These are phyloP conservation scores for Ogataea neopini DNA, from an alignment of 805 yeast species.

Conservation along the genomic window DNA sequence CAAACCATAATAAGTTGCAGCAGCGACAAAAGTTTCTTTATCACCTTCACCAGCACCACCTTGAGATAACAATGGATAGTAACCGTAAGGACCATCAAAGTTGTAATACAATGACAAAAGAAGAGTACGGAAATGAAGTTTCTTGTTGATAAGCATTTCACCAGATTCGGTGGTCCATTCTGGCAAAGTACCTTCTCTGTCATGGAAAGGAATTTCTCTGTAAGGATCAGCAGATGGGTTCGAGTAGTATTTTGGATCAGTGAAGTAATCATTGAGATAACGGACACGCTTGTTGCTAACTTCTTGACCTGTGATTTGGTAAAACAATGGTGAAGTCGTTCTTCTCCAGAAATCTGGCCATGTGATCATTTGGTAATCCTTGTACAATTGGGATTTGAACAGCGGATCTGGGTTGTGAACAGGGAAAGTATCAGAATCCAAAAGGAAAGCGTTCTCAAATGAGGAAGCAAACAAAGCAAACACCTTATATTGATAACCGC, in stretches of 20 bases:
- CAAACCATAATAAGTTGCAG: slow-evolving; percentile 53
- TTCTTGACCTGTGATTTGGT: slow-evolving; percentile 62
- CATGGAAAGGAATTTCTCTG: slow-evolving; percentile 52
- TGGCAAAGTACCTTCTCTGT: slow-evolving; percentile 66
- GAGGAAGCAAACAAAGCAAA: slow-evolving; percentile 71
- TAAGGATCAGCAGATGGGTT: slow-evolving; percentile 36
- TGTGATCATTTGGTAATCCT: slow-evolving; percentile 49
- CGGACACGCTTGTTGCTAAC: slow-evolving; percentile 39
- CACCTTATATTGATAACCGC: slow-evolving; percentile 69
- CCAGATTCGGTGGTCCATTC: slow-evolving; percentile 73
- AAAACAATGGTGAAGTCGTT: slow-evolving; percentile 72
- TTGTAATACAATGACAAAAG: slow-evolving; percentile 66
- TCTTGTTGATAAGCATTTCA: slow-evolving; percentile 59
- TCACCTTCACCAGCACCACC: slow-evolving; percentile 76
- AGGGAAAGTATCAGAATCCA: slow-evolving; percentile 80
- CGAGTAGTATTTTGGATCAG: slow-evolving; percentile 34
- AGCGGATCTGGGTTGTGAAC: slow-evolving; percentile 61
- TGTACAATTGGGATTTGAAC: slow-evolving; percentile 59
- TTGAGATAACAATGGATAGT: slow-evolving; percentile 59
- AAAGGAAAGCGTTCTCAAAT: slow-evolving; percentile 66
- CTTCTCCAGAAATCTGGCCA: slow-evolving; percentile 94
- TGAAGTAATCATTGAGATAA: slow-evolving; percentile 33
- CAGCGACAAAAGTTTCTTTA: slow-evolving; percentile 73
- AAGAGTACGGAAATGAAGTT: slow-evolving; percentile 55
- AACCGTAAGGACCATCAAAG: slow-evolving; percentile 59